Conservation (phyloP, 1,284 basidiomycete species). For the Chalciporus sp. region DNA sequence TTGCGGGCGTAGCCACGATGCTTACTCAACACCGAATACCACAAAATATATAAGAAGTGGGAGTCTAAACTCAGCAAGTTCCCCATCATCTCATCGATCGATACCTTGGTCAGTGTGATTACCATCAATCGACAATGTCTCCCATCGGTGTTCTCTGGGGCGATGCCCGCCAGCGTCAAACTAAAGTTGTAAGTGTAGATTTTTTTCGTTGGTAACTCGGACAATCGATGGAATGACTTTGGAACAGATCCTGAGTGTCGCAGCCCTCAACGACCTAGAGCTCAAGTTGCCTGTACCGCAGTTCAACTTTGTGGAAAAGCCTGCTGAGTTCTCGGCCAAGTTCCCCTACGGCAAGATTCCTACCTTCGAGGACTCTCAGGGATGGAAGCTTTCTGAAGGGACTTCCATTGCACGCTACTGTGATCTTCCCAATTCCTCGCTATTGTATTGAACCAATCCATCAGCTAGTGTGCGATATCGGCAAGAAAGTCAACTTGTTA, state of each 20-base stretch:
- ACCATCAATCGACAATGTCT: conserved; percentile 14
- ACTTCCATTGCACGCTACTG: conserved; percentile 59
- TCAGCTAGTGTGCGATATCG: conserved; percentile 47
- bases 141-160: conserved; percentile 28
- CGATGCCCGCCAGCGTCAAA: conserved; percentile 22
- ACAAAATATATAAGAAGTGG: too few species aligned
- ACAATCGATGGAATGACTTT: too few species aligned
- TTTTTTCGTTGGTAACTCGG: not conserved
- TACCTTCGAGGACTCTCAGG: conserved; percentile 53
- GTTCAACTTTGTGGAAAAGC: conserved; percentile 36
- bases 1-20: too few species aligned
- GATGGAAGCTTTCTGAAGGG: conserved; percentile 54
- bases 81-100: not conserved
- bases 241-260: conserved; percentile 24
- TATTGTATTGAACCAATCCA: too few species aligned
- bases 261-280: conserved; percentile 20
- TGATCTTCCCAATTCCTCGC: conserved; percentile 37
- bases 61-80: too few species aligned
- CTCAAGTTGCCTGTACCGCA: conserved; percentile 9
- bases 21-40: too few species aligned
- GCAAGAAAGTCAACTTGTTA: conserved; percentile 48
- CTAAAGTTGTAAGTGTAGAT: conserved; percentile 27
- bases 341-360: conserved; percentile 55
- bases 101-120: not conserved
- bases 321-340: conserved; percentile 44